phyloP scores from a whole-genome alignment of 2,329 filamentous ascomycete species.

The Alternaria panax region DNA sequence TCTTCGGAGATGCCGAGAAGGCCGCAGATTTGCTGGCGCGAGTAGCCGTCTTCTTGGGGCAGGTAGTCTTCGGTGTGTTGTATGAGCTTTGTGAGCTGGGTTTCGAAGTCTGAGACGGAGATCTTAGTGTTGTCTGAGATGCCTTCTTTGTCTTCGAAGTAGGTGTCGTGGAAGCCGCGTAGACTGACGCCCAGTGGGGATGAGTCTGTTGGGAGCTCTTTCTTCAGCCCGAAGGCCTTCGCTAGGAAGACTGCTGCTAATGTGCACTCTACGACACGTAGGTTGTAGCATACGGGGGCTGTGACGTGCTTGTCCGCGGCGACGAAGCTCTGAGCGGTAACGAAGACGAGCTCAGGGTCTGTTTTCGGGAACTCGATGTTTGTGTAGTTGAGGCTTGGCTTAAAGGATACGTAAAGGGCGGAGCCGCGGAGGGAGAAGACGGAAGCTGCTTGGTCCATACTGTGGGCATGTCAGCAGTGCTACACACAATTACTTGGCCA shows the following conservation, averaged over 20 bases:
- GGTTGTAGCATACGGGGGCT: slow-evolving; percentile 92
- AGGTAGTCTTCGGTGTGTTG: slow-evolving; percentile 74
- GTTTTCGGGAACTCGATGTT: slow-evolving; percentile 85
- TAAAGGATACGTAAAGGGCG: slow-evolving; percentile 89
- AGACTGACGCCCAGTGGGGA: slow-evolving; percentile 84
- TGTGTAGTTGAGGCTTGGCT: slow-evolving; percentile 75
- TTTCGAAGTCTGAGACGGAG: slow-evolving; percentile 53
- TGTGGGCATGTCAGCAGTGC: slow-evolving; percentile 48
- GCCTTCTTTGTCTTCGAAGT: slow-evolving; percentile 67
- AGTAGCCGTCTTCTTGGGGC: slow-evolving; percentile 82
- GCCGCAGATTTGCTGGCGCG: slow-evolving; percentile 80
- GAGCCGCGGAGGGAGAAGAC: slow-evolving; percentile 89
- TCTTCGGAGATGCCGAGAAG: slow-evolving; percentile 73
- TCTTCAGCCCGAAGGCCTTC: slow-evolving; percentile 65
- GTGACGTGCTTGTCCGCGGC: slow-evolving; percentile 94
- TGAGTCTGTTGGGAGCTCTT: slow-evolving; percentile 73
- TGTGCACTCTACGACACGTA: slow-evolving; percentile 94
- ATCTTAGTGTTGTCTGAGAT: slow-evolving; percentile 59
- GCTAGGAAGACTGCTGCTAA: slow-evolving; percentile 77
- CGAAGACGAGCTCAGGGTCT: slow-evolving; percentile 82
- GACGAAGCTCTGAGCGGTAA: slow-evolving; percentile 94
- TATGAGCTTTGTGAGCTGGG: slow-evolving; percentile 78
- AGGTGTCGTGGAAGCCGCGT: slow-evolving; percentile 84
- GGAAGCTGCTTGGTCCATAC: slow-evolving; percentile 97
- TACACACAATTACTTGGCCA: neutral